Base-by-base conservation (phyloP, 2,329 filamentous ascomycete genomes). In the Beauveria medogensis region DNA sequence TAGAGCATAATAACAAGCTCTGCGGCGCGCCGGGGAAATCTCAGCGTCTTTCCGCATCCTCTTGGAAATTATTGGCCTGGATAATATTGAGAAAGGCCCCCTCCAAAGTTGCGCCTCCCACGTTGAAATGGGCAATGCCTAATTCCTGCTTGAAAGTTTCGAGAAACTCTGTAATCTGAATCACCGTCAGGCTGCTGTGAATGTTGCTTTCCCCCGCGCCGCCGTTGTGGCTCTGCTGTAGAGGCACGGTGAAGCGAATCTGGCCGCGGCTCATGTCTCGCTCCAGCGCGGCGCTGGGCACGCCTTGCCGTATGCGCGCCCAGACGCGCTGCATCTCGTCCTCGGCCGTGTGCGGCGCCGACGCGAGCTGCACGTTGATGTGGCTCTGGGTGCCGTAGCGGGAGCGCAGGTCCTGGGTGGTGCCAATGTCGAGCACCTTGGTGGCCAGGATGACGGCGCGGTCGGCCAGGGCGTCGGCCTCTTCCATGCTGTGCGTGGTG, bases 401-500 rank as follows among this genome's bases (percentile, higher is more conserved):
- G 55, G 79, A 75, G 16, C 86, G 77, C 3, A 89, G 75, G 52
- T 80, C 75, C 26, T 83, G 75, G 1, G 80, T 83, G 0, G 83
- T 86, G 1, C 86, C 86, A 0, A 88, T 72, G 0, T 84, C 85
- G 14, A 89, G 75, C 78, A 89, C 57, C 0, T 66, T 61, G 2
- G 63, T 59, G 10, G 69, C 65, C n/a, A 71, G 63, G 52, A 70
- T 67, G 51, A 64, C 67, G 6, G 89, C 89, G 1, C 90, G 81
- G 46, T 84, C 85, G 0, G 91, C 91, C 0, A 96, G 79, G 1
- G 90, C 89, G 67, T 94, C 90, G 0, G 91, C 91, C 74, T 96
- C 92, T 72, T 96, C 91, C 91, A 96, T 95, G 51, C 84, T 88
- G 71, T 96, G 91, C 0, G 91, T 96, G 16, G 91, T 96, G 14